These are phyloP conservation scores for Seminavis robusta DNA, from an alignment of 108 stramenopile genomes.

Conservation along the genomic window DNA sequence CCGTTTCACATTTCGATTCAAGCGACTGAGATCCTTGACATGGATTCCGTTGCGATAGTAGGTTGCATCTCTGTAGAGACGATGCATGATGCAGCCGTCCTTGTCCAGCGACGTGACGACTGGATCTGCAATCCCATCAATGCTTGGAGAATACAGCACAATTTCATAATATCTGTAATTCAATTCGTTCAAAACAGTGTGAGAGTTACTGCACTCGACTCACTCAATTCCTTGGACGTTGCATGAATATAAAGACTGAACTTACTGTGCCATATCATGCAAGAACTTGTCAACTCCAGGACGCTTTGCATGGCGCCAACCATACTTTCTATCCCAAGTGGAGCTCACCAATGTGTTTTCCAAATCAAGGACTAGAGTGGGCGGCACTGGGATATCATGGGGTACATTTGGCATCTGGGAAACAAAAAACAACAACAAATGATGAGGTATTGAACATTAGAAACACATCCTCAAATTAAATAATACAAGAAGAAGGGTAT, in stretches of 20 bases:
- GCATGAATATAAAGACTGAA: too few species aligned
- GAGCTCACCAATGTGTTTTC: conserved; percentile 91
- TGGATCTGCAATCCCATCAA: conserved; percentile 81
- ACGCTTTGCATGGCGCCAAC: conserved; percentile 96
- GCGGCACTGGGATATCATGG: conserved; percentile 88
- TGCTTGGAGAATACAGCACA: conserved; percentile 84
- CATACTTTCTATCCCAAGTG: conserved; percentile 91
- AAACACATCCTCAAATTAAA: too few species aligned
- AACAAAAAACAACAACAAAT: not conserved
- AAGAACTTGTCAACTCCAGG: conserved; percentile 96
- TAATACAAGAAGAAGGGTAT: too few species aligned
- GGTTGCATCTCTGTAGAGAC: conserved; percentile 91
- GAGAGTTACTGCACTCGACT: too few species aligned
- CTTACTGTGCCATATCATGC: conserved; percentile 79
- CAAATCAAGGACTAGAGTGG: conserved; percentile 92
- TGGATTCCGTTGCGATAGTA: conserved; percentile 90
- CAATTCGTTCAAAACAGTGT: too few species aligned
- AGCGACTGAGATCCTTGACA: conserved; percentile 86
- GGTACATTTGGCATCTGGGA: conserved; percentile 84
- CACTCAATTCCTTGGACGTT: too few species aligned
- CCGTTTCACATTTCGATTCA: conserved; percentile 87
- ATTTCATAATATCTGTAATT: conserved; percentile 99
- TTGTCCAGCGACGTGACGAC: conserved; percentile 81
- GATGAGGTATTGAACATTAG: not conserved
- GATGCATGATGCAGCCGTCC: conserved; percentile 88